Evolutionary conservation across 2,329 filamentous ascomycete genomes (phyloP), one percentile per base, ranked within the genome.

Genomic region (Sporothrix humicola): DNA sequence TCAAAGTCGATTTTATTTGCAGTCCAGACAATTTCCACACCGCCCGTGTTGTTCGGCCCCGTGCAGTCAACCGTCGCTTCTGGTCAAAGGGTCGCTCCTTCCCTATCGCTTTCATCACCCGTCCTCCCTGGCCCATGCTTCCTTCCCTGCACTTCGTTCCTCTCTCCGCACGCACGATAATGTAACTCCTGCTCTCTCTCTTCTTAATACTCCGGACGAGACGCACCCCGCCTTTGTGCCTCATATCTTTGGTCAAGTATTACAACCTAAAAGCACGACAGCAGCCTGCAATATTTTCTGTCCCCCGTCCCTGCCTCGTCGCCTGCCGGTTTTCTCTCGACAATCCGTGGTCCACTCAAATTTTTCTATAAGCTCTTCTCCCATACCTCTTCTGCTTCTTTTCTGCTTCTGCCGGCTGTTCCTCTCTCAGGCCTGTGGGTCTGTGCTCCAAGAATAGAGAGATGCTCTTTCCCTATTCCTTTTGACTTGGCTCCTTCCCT

Each of bases 221-320:
- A 44, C n/a, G 31, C 31, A 42, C 17, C 56, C 72, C 69, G 59
- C 72, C 61, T 69, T 68, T 68, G 26, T 31, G 68, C 31, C 26
- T 56, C 44, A 5, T 44, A 8, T n/a, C 63, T 66, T 20, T 66
- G 42, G n/a, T 37, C 10, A 66, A 42, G 42, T 46, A 9, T n/a
- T 66, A 48, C 42, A 37, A 37, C 31, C 31, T 61, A 61, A 26
- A 66, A 26, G 42, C 26, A 48, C 42, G n/a, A 20, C n/a, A 26
- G 17, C 42, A 26, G n/a, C 48, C 61, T 15, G 61, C 6, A 26
- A 17, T 65, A 20, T 48, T 63, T 63, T 15, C 26, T 42, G n/a
- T 56, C 20, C 52, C 23, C 23, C 20, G 52, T 37, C 37, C 58
- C 58, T 7, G 10, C 48, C 26, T 66, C 20, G 15, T 66, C 61